Percentiles rank a stretch among this genome's conserved stretches.
These are phyloP conservation scores for Podospora pseudoanserina DNA, from an alignment of 495 filamentous ascomycete genomes.

Conservation along the genomic window DNA sequence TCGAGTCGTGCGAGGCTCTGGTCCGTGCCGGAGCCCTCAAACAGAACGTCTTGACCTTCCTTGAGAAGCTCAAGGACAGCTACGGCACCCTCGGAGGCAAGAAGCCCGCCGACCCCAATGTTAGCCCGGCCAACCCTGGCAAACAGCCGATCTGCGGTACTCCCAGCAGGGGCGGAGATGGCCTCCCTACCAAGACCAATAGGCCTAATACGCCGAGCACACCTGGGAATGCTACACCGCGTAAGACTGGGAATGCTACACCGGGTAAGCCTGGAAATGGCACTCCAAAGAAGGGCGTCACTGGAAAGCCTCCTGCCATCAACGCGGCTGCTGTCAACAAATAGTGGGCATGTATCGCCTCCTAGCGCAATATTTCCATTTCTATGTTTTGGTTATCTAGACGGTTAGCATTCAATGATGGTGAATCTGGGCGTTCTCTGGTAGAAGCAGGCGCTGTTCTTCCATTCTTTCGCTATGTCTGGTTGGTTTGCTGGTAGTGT, in stretches of 20 bases:
- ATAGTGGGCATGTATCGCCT: neutral
- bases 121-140: neutral
- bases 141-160: neutral
- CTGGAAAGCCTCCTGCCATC: neutral
- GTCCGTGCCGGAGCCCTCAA: constrained; percentile 11
- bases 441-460: neutral
- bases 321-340: neutral
- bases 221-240: neutral
- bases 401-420: neutral
- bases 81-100: neutral
- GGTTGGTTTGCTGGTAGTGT: neutral
- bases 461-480: neutral
- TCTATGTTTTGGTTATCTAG: neutral
- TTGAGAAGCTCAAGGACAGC: neutral
- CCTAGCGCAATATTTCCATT: neutral
- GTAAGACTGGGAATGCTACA: neutral
- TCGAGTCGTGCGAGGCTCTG: constrained; percentile 14
- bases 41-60: constrained; percentile 8
- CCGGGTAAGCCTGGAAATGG: neutral
- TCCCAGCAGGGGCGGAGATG: neutral
- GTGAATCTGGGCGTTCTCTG: neutral
- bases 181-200: neutral
- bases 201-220: neutral
- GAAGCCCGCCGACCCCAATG: neutral
- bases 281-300: neutral